Evolutionary conservation across 116 monocot genomes (phyloP).

Genomic region (Zostera marina): DNA sequence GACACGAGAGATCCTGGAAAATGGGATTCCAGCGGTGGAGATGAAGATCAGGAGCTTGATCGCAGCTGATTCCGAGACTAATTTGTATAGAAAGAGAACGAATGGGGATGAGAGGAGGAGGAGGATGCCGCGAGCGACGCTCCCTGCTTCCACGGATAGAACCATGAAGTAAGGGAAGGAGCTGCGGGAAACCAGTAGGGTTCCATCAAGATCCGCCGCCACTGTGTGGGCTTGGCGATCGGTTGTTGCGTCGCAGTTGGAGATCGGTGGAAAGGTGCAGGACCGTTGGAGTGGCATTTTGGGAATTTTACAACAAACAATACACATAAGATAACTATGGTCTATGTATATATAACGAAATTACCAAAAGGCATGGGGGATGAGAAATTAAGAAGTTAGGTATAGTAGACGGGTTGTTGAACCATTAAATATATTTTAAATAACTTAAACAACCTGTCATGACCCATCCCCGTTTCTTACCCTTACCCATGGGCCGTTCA

Average conservation of each 20-base stretch:
- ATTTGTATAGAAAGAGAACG: slow-evolving; percentile 42
- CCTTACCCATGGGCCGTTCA: no score
- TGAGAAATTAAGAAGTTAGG: no score
- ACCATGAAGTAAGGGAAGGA: slow-evolving; percentile 93
- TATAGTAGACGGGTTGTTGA: no score
- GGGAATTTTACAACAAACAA: no score
- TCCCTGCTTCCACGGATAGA: slow-evolving; percentile 58
- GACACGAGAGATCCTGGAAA: slow-evolving; percentile 34
- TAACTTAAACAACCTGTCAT: no score
- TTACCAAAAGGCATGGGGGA: no score
- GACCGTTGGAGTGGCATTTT: background rate
- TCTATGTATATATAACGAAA: no score
- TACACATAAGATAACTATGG: no score
- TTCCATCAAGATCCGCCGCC: slow-evolving; percentile 84
- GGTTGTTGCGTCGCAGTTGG: slow-evolving; percentile 15
- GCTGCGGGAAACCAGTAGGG: slow-evolving; percentile 55
- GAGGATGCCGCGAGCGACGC: slow-evolving; percentile 33
- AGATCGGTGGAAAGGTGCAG: slow-evolving; percentile 22
- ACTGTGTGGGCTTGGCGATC: slow-evolving; percentile 21
- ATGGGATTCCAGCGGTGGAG: slow-evolving; percentile 26
- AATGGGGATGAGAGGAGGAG: slow-evolving; percentile 51
- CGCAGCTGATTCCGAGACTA: slow-evolving; percentile 38
- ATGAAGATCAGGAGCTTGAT: slow-evolving; percentile 58
- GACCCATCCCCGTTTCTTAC: no score
- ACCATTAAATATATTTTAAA: no score